Evolutionary conservation across 75 land plant species (phyloP), one percentile per base, ranked within the genome.

Genomic region (Ceratopteris richardii): DNA sequence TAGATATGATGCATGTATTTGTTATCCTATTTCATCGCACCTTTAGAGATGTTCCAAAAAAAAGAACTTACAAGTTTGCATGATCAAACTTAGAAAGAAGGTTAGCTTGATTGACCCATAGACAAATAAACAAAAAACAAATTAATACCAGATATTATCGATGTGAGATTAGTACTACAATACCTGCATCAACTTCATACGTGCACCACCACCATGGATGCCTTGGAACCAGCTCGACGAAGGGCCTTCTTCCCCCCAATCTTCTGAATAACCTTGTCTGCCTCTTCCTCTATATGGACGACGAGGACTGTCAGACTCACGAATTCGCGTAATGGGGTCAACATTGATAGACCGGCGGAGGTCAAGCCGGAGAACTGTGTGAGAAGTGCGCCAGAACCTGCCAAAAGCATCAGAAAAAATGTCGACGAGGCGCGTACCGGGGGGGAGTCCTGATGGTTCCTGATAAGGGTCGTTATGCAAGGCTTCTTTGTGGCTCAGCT

Each of bases 131-230:
- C n/a, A n/a, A n/a, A n/a, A n/a, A n/a, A n/a, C n/a, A n/a, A n/a
- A n/a, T n/a, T n/a, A n/a, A n/a, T n/a, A n/a, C n/a, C n/a, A n/a
- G n/a, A n/a, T n/a, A n/a, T n/a, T n/a, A n/a, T n/a, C n/a, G n/a
- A n/a, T n/a, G n/a, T n/a, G n/a, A 33, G 37, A 3, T 33, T 9
- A 33, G 9, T 33, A 9, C 9, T 9, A 3, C 3, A 9, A 40
- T 17, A 71, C 79, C 75, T 71, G 79, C 79, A 76, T 56, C 12
- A 71, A 44, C 55, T 71, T 71, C 28, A 66, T 44, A n/a, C 65
- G 74, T 14, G 63, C 75, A 43, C 62, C 72, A 27, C 55, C 66
- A 27, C 47, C 62, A 30, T 64, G 57, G 54, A 68, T 68, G 22
- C 72, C 62, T 28, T 51, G 58, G 16, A 68, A 31, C 61, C 66